These are phyloP conservation scores for Yamadazyma sp. DNA, from an alignment of 1,139 yeast genomes.

Conservation along the genomic window DNA sequence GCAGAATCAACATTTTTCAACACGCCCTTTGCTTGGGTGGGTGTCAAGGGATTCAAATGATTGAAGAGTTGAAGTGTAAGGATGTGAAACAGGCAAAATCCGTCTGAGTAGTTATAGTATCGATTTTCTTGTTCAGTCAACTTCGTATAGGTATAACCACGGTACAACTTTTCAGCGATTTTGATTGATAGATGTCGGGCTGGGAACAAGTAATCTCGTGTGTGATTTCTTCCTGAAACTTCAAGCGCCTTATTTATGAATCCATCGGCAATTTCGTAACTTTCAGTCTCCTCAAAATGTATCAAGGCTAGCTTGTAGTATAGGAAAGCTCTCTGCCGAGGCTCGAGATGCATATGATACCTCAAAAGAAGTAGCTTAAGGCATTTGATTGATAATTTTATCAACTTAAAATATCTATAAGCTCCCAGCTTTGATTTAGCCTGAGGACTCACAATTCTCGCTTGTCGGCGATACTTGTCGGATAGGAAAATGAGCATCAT, in stretches of 20 bases:
- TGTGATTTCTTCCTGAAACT: constrained; percentile 27
- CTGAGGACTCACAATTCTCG: constrained; percentile 22
- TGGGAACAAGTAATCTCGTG: background rate
- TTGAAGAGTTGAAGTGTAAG: constrained; percentile 13
- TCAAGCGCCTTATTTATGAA: constrained; percentile 38
- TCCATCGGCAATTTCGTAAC: constrained; percentile 38
- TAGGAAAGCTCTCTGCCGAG: constrained; percentile 30
- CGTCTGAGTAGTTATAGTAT: constrained; percentile 1
- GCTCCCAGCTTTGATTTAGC: constrained; percentile 17
- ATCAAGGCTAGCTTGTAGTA: constrained; percentile 36
- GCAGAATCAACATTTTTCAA: background rate
- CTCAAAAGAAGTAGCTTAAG: constrained; percentile 29
- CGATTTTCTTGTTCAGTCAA: background rate
- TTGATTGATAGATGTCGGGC: constrained; percentile 2
- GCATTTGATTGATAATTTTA: constrained; percentile 41
- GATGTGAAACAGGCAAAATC: constrained; percentile 3
- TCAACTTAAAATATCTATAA: constrained; percentile 30
- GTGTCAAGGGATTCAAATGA: constrained; percentile 10
- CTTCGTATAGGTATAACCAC: background rate
- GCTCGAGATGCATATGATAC: constrained; percentile 27
- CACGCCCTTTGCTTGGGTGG: background rate
- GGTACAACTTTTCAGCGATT: background rate
- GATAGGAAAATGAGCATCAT: constrained; percentile 11
- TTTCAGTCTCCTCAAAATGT: constrained; percentile 41
- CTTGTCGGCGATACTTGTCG: constrained; percentile 24